Base-by-base conservation (phyloP, 371 early-diverging fungal genomes). In the Chytridium lagenaria region DNA sequence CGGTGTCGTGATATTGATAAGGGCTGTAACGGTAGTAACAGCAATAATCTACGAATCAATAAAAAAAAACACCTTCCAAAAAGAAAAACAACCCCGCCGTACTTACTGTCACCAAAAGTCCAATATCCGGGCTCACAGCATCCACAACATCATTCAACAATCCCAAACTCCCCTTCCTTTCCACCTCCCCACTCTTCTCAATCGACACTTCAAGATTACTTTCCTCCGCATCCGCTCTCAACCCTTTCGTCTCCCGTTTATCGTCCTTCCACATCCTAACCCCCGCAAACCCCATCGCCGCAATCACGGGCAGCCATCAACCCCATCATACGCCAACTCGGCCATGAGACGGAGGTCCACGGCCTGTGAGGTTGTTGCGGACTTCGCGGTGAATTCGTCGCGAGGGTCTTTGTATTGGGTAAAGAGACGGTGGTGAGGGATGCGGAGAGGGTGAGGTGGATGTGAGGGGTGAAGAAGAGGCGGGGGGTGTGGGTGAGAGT, bases 1-100 rank as follows among this genome's bases (percentile, higher is more conserved):
- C 0, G 94, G 94, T 40, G 89, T 89, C 71, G 84, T 83, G 37
- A 94, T 76, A 67, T 89, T 91, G 51, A 91, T 83, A 15, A 86
- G 75, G 1, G 94, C 93, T 1, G 89, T 89, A 7, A 87, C 90
- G 37, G 50, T 52, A 0, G 80, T 80, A 23, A 73, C 68, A 57
- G 64, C 67, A 38, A 79, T 66, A 44, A 79, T 79, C 74, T 74
- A 44, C 44, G 19, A 44, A 44, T 12, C 7, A 44, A 44, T 7
- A 19, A 19, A 44, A 19, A 19, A 44, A 44, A 44, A 19, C 12
- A 44, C 19, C 7, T 12, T 19, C 44, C 7, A 44, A 44, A 19
- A 44, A 44, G 12, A 5, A 55, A 16, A 16, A 16, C 23, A 55
- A 55, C 26, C 19, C 30, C 26, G 5, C 23, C 55, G n/a, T n/a